Evolutionary conservation across 2,329 filamentous ascomycete species (phyloP).

Genomic region (Orbilia brochopaga): DNA sequence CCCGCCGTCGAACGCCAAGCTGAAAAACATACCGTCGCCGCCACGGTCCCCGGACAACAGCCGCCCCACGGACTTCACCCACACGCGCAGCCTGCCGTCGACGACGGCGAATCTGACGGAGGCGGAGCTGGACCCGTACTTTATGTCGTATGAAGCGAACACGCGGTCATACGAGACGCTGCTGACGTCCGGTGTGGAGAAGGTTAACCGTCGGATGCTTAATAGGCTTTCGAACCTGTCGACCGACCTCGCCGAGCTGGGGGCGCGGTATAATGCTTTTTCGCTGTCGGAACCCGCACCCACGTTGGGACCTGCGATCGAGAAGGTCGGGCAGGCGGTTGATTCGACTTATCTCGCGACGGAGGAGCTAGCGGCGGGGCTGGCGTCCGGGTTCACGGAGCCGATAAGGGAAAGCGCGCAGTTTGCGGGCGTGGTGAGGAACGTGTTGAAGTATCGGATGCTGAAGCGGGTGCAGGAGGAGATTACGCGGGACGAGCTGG

Average conservation of each 20-base stretch:
- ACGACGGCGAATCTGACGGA: conserved; percentile 78
- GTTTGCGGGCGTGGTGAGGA: conserved; percentile 91
- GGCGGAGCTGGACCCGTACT: conserved; percentile 92
- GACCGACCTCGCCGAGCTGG: conserved; percentile 87
- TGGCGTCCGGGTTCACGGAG: conserved; percentile 95
- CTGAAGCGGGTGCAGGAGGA: conserved; percentile 96
- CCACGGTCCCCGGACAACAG: conserved; percentile 58
- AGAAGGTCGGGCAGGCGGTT: conserved; percentile 90
- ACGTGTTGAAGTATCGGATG: conserved; percentile 84
- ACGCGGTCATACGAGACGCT: conserved; percentile 89
- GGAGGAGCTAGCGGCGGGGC: conserved; percentile 81
- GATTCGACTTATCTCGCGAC: conserved; percentile 96
- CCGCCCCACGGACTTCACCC: conserved; percentile 61
- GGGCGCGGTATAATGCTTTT: conserved; percentile 95
- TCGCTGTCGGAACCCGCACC: conserved; percentile 84
- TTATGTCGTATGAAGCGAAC: conserved; percentile 87
- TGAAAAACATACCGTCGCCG: conserved; percentile 66
- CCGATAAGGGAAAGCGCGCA: conserved; percentile 98
- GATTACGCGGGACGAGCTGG: conserved; percentile 90
- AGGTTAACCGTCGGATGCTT: conserved; percentile 87
- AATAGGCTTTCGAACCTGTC: conserved; percentile 83
- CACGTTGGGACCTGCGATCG: conserved; percentile 87
- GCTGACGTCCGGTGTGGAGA: conserved; percentile 91
- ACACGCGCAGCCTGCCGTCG: conserved; percentile 81
- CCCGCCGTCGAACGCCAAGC: conserved; percentile 81